Conservation (phyloP, 768 basidiomycete species). For the Boletus fagicola region DNA sequence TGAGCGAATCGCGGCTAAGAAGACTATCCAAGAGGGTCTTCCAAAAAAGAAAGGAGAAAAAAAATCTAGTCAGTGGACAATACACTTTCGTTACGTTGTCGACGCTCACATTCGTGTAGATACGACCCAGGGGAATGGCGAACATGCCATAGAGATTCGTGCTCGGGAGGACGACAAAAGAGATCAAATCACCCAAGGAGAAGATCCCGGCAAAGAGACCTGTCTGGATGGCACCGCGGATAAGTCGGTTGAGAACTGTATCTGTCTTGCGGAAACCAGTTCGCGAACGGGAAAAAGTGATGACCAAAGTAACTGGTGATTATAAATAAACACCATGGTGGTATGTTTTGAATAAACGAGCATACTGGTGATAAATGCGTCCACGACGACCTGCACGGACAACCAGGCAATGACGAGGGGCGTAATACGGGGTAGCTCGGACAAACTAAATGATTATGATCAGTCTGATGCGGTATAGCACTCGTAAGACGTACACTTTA, state of each 20-base stretch:
- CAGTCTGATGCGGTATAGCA: background rate
- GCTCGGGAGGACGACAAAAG: background rate
- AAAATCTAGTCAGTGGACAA: background rate
- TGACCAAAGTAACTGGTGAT: background rate
- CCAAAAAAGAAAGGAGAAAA: background rate
- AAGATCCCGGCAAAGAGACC: background rate
- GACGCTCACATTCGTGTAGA: background rate
- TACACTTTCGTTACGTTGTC: no score
- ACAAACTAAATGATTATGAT: background rate
- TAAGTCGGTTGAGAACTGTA: background rate
- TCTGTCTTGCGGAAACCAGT: background rate
- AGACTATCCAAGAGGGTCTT: slow-evolving; percentile 10
- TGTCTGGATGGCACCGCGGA: background rate
- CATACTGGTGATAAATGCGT: background rate
- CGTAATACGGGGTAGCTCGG: background rate
- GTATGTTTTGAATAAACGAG: background rate
- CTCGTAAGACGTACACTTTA: background rate
- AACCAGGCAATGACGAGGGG: background rate
- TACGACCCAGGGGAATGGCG: background rate
- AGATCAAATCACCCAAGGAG: background rate
- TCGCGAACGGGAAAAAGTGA: background rate
- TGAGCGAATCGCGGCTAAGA: slow-evolving; percentile 7
- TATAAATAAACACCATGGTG: background rate
- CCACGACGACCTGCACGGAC: background rate
- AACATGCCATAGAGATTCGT: background rate